A percentile compares a stretch with the other conserved stretches of the same genome.
Evolutionary conservation across 2,329 filamentous ascomycete species (phyloP).

Genomic region (Colletotrichum truncatum): DNA sequence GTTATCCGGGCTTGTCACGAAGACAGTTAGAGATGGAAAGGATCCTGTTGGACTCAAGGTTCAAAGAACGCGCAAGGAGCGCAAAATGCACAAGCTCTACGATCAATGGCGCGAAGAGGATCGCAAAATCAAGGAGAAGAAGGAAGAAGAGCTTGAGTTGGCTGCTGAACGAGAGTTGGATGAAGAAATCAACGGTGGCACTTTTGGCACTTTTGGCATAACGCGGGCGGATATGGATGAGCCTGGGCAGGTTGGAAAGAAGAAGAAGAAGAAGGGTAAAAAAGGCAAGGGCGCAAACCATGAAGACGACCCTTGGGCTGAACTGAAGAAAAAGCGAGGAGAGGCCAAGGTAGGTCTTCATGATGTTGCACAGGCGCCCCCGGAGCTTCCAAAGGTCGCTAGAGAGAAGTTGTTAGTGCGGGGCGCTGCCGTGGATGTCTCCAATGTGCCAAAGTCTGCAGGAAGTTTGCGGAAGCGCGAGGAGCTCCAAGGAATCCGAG

Average conservation of each 20-base stretch:
- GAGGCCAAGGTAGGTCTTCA: slow-evolving; percentile 61
- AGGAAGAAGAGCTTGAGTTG: slow-evolving; percentile 72
- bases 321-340: slow-evolving; percentile 73
- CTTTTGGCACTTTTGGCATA: slow-evolving; percentile 39
- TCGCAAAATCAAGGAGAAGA: slow-evolving; percentile 67
- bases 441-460: slow-evolving; percentile 47
- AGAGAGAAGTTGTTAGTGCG: slow-evolving; percentile 43
- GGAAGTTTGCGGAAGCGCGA: slow-evolving; percentile 50
- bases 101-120: slow-evolving; percentile 80
- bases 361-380: slow-evolving; percentile 78
- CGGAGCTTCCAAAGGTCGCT: slow-evolving; percentile 67
- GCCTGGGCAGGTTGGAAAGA: slow-evolving; percentile 54
- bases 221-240: slow-evolving; percentile 48
- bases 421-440: slow-evolving; percentile 45
- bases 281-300: slow-evolving; percentile 54
- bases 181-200: slow-evolving; percentile 60
- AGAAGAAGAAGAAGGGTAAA: slow-evolving; percentile 54
- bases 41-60: slow-evolving; percentile 73
- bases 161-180: slow-evolving; percentile 72
- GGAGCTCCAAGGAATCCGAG: slow-evolving; percentile 45
- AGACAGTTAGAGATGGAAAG: slow-evolving; percentile 67
- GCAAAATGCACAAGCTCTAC: slow-evolving; percentile 82
- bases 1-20: slow-evolving; percentile 73
- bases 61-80: slow-evolving; percentile 83
- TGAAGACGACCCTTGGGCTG: slow-evolving; percentile 79